Evolutionary conservation across 1,284 basidiomycete species (phyloP).

Genomic region (Apiotrichum gamsii): DNA sequence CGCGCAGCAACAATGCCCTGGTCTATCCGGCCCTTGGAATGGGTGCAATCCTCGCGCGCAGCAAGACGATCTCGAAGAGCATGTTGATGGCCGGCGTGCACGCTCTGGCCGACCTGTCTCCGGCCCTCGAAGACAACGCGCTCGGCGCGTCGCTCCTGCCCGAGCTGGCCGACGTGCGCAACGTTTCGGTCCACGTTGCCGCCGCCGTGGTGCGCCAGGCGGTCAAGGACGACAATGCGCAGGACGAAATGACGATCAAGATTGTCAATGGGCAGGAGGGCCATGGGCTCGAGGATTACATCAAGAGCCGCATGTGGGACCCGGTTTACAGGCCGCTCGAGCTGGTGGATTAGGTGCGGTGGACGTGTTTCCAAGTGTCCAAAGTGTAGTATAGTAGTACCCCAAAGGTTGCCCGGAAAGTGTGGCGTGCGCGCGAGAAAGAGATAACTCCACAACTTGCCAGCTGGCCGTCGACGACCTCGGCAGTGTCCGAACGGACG

Average conservation of each 20-base stretch:
- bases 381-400: too few relatives aligned
- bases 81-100: slow-evolving; percentile 63
- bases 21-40: slow-evolving; percentile 75
- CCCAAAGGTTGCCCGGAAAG: too few relatives aligned
- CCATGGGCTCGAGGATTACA: slow-evolving; percentile 37
- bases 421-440: too few relatives aligned
- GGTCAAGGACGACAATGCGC: slow-evolving; percentile 58
- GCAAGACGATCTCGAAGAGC: slow-evolving; percentile 59
- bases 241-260: slow-evolving; percentile 35
- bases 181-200: slow-evolving; percentile 52
- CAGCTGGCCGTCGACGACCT: too few relatives aligned
- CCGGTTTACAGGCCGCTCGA: slow-evolving; percentile 43
- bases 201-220: slow-evolving; percentile 73
- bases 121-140: slow-evolving; percentile 56
- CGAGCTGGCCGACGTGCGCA: slow-evolving; percentile 63
- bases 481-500: too few relatives aligned
- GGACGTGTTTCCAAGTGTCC: too few relatives aligned
- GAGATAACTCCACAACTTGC: too few relatives aligned
- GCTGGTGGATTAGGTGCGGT: slow-evolving; percentile 30
- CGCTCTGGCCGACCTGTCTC: slow-evolving; percentile 65
- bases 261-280: slow-evolving; percentile 38
- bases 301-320: slow-evolving; percentile 44
- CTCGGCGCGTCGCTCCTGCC: slow-evolving; percentile 54
- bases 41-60: slow-evolving; percentile 60
- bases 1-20: slow-evolving; percentile 58